Base-by-base conservation (phyloP, 2,329 filamentous ascomycete species). In the Arthrobotrys musiformis region DNA sequence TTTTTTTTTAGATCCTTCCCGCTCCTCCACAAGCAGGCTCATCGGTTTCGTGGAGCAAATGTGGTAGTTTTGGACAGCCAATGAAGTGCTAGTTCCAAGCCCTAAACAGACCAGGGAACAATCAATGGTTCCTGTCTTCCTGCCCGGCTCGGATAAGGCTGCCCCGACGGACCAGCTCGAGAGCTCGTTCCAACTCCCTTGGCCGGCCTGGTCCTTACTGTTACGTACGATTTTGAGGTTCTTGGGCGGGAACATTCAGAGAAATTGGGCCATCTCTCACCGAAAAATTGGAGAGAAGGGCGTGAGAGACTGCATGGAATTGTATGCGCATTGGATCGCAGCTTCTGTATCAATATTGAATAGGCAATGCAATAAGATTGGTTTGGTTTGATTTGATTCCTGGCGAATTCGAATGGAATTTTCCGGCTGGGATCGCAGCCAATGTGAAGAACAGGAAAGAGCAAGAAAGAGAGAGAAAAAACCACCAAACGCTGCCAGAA, bases 141-240 rank as follows among this genome's bases (percentile, higher is more conserved):
- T 76, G 72, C 72, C 72, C 46, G 64, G 64, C 72, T 76, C 72
- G 72, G 72, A 76, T 76, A 76, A 75, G 72, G 46, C 72, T 76
- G 54, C 72, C 40, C 72, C 72, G 64, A 76, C 56, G 37, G 62
- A 60, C 40, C 62, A 37, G 33, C 17, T 42, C 24, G 63, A 54
- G 48, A 68, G 50, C 30, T 28, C 33, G 54, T 58, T 40, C 33
- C 46, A 60, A 60, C 61, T 58, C 37, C 35, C 52, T 67, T 24
- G 68, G 61, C n/a, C 17, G 50, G 62, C 44, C 30, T 28, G 30
- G 63, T 22, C 62, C 62, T 60, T 26, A 33, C 42, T 42, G 35
- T 56, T 30, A 63, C 19, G 46, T 8, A 48, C 28, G n/a, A n/a
- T n/a, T n/a, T n/a, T n/a, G n/a, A n/a, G n/a, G n/a, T 54, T 19